Percentiles rank a stretch among this genome's conserved stretches.
Conservation (phyloP, 2,329 filamentous ascomycete genomes). For the Penicillium paneum region DNA sequence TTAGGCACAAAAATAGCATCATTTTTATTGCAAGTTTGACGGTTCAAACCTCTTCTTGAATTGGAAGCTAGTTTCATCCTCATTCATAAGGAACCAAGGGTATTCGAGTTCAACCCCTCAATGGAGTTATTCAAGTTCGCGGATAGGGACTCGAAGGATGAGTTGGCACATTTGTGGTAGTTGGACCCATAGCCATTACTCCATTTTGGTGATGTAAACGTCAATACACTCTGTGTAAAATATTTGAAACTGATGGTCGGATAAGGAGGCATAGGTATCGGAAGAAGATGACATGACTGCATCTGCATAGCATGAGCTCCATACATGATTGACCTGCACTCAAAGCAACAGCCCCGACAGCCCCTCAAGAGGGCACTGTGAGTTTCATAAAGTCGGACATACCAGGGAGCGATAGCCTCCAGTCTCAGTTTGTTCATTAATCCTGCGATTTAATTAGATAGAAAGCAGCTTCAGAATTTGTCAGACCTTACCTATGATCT, state of each 20-base stretch:
- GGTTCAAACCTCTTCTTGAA: neutral
- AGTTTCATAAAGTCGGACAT: constrained; percentile 12
- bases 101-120: neutral
- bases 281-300: neutral
- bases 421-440: constrained; percentile 16
- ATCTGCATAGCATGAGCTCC: constrained; percentile 1
- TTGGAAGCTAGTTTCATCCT: neutral
- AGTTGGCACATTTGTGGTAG: neutral
- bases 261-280: neutral
- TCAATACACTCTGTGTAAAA: neutral
- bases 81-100: neutral
- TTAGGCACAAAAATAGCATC: neutral
- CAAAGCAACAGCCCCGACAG: constrained; percentile 18
- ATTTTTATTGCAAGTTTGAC: neutral
- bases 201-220: neutral
- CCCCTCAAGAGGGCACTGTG: constrained; percentile 8
- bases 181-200: no score
- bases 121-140: neutral
- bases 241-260: neutral
- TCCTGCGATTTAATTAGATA: constrained; percentile 12
- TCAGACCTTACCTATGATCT: constrained; percentile 14
- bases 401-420: constrained; percentile 7
- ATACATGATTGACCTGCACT: constrained; percentile 27
- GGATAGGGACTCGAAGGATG: neutral
- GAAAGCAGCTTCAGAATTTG: neutral